Evolutionary conservation across 1,284 basidiomycete species (phyloP).

Genomic region (Tausonia pullulans): DNA sequence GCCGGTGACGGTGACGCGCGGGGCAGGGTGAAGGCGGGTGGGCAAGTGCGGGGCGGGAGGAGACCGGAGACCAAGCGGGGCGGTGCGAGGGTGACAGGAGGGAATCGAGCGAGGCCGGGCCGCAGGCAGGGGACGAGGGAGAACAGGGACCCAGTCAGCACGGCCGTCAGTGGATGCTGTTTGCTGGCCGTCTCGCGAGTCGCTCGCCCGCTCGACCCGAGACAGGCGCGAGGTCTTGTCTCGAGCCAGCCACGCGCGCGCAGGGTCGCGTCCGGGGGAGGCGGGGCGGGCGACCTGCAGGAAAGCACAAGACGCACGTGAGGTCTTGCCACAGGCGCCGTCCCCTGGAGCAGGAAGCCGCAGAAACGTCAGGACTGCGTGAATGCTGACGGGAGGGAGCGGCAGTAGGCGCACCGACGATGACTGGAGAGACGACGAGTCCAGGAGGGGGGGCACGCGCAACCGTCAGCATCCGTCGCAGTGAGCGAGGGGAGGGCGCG

Average conservation of each 20-base stretch:
- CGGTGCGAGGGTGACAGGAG: slow-evolving; percentile 1
- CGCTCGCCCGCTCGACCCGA: no score
- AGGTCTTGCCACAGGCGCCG: slow-evolving; percentile 50
- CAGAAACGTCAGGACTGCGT: not conserved
- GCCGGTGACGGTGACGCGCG: not conserved
- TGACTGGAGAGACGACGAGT: not conserved
- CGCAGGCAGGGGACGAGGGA: no score
- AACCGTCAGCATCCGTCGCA: no score
- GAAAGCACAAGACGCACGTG: slow-evolving; percentile 24
- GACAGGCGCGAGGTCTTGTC: no score
- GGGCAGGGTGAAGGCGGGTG: slow-evolving; percentile 23
- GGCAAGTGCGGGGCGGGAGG: not conserved
- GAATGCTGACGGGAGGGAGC: not conserved
- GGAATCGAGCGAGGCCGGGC: slow-evolving; percentile 14
- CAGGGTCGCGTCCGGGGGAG: not conserved
- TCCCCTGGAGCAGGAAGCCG: slow-evolving; percentile 45
- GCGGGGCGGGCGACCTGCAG: no score
- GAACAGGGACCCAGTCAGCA: no score
- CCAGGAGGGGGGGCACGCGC: no score
- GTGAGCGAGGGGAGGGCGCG: no score
- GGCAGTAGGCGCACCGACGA: slow-evolving; percentile 1
- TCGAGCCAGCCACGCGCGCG: no score
- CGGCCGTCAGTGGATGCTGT: no score
- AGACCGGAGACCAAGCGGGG: not conserved
- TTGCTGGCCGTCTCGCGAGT: no score